Evolutionary conservation across 2,329 filamentous ascomycete genomes (phyloP), one percentile per base, ranked within the genome.

Genomic region (Huntiella savannae): DNA sequence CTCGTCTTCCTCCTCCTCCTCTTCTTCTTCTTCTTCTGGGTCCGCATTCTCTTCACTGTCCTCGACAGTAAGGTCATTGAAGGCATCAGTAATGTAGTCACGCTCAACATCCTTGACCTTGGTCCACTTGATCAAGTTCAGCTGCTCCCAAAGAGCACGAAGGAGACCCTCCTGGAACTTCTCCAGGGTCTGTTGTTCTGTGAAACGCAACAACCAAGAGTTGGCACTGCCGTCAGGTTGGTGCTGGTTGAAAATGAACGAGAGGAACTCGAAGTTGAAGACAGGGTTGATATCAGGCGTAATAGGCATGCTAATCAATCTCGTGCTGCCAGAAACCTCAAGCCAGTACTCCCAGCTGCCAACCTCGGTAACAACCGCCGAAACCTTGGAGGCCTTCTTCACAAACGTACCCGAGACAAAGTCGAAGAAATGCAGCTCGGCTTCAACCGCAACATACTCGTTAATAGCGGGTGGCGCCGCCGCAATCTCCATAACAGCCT

Each of bases 221-320:
- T 87, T 92, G 4, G 91, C 88, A 1, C 82, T 82, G 2, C 87
- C 85, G 60, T 95, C 84, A 33, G 79, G 72, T 11, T 81, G 74
- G 59, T 94, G 96, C 59, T 95, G 86, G 57, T 98, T 98, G 71
- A 98, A 98, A 57, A 98, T 95, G 60, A 96, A 96, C 0, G 88
- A 96, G n/a, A 94, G 70, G 56, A 88, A 96, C 60, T 98, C 91
- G 54, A 95, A 96, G 63, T 96, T 96, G 68, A 96, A 98, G 15
- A 98, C 87, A 0, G 91, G 91, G 55, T 96, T 96, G 61, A 96
- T 85, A 54, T 98, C 91, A 5, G 84, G 80, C 28, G 86, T 69
- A 28, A 98, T 76, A 2, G 80, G 73, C 53, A 93, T 83, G 16
- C 86, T 86, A 2, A 98, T 68, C 84, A 86, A 95, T 46, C 87